phyloP scores from a whole-genome alignment of 1,284 basidiomycete species.

The Cryptococcus wingfieldii region DNA sequence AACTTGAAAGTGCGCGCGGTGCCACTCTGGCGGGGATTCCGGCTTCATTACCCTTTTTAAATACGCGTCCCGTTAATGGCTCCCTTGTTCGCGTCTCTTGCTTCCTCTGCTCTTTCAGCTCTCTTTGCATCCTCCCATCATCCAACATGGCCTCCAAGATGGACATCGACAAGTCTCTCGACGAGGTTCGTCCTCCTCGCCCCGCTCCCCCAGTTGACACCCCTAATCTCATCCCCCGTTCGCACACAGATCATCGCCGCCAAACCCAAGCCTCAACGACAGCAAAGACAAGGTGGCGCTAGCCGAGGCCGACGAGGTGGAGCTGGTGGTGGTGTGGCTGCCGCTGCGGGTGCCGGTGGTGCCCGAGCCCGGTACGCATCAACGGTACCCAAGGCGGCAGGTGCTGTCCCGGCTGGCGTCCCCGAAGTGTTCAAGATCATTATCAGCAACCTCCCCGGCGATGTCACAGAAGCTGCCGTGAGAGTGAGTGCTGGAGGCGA shows the following conservation, averaged over 20 bases:
- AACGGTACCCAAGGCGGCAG: slow-evolving; percentile 36
- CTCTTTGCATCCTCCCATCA: neutral
- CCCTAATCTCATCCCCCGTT: neutral
- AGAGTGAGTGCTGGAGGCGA: slow-evolving; percentile 58
- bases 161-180: slow-evolving; percentile 74
- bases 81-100: neutral
- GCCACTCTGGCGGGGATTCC: too few relatives aligned
- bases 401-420: slow-evolving; percentile 45
- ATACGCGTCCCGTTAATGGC: too few relatives aligned
- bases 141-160: slow-evolving; percentile 41
- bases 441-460: slow-evolving; percentile 88
- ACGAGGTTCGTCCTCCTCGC: slow-evolving; percentile 61
- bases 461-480: slow-evolving; percentile 91
- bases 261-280: slow-evolving; percentile 49
- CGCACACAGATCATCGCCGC: slow-evolving; percentile 65
- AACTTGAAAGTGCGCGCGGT: too few relatives aligned
- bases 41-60: too few relatives aligned
- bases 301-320: slow-evolving; percentile 17
- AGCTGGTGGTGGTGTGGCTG: neutral
- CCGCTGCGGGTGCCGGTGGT: slow-evolving; percentile 30
- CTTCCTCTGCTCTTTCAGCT: neutral
- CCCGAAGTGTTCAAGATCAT: slow-evolving; percentile 80
- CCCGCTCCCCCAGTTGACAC: slow-evolving; percentile 11
- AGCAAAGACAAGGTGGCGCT: slow-evolving; percentile 50
- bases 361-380: slow-evolving; percentile 54